Evolutionary conservation across 2,329 filamentous ascomycete genomes (phyloP), one percentile per base, ranked within the genome.

Genomic region (Talaromyces atroroseus): DNA sequence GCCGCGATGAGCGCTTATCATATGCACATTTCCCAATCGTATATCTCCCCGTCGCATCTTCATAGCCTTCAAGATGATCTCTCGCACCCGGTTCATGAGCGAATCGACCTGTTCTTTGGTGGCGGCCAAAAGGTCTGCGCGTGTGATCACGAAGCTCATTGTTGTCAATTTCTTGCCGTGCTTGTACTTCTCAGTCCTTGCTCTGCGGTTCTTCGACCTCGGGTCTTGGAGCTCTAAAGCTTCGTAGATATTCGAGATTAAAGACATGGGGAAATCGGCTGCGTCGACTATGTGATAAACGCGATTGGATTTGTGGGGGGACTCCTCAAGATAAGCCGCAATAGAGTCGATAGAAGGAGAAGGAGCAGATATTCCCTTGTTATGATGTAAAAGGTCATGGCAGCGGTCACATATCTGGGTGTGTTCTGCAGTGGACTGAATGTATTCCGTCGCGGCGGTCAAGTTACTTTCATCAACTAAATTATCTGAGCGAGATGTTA

Each of bases 251-350:
- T 85, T 83, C 0, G 90, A 89, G 3, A 97, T 79, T 14, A 99
- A 75, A 1, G 94, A 96, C 82, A 99, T 89, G 20, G 94, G 94
- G 62, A 99, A 97, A 72, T 99, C 94, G 59, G 92, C 94, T 2
- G 94, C 92, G 67, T 99, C 94, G 21, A 99, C 77, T 24, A 99
- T 80, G 72, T 99, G 94, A 69, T 97, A 99, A 59, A 99, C 86
- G 72, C 96, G 90, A 66, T 99, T 97, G 68, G 89, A 83, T 68
- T 89, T 89, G 73, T 95, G 86, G 0, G 92, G 92, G 1, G 92
- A 95, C 71, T 95, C 90, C 53, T 86, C 81, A 52, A 99, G 88
- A 16, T 91, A 95, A 60, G 90, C 86, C 62, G 86, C 84, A 52
- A 99, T 85, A 2, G 89, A 86, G 45, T 90, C 82, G 60, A 96